Percentiles rank a stretch among this genome's conserved stretches.
phyloP scores from a whole-genome alignment of 2,329 filamentous ascomycete species.

The Lasiodiplodia theobromae region DNA sequence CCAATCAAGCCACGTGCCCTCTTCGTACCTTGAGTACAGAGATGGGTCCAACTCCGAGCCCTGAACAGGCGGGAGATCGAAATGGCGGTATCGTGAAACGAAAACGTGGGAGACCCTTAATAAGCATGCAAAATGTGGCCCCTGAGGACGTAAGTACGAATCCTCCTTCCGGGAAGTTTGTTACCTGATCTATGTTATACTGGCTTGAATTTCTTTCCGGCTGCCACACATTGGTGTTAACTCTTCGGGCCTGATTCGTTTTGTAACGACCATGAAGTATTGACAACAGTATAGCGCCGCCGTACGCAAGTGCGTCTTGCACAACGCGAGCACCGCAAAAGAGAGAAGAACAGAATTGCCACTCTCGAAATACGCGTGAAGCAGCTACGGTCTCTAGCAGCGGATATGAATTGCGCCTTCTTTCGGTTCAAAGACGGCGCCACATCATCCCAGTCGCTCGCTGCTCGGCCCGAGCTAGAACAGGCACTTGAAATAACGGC shows the following conservation, averaged over 20 bases:
- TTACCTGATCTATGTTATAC: not conserved
- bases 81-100: not conserved
- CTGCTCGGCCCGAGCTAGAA: not conserved
- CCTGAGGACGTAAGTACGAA: not conserved
- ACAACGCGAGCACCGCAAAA: conserved; percentile 82
- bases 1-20: not conserved
- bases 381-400: conserved; percentile 71
- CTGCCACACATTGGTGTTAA: not conserved
- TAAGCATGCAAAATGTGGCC: not conserved
- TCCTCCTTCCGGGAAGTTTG: not conserved
- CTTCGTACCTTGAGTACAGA: not conserved
- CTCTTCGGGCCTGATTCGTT: not conserved
- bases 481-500: not conserved
- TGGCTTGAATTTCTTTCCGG: not conserved
- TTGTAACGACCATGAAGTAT: not conserved
- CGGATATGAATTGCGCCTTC: conserved; percentile 77
- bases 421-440: conserved; percentile 61
- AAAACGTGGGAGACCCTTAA: not conserved
- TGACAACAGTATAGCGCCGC: conserved; percentile 65
- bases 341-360: conserved; percentile 82
- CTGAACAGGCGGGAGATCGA: not conserved
- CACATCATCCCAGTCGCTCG: not conserved
- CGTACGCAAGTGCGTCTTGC: conserved; percentile 87
- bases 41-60: not conserved
- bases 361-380: conserved; percentile 74